Evolutionary conservation across 257 asterid genomes (phyloP).

Genomic region (Capsicum pubescens): DNA sequence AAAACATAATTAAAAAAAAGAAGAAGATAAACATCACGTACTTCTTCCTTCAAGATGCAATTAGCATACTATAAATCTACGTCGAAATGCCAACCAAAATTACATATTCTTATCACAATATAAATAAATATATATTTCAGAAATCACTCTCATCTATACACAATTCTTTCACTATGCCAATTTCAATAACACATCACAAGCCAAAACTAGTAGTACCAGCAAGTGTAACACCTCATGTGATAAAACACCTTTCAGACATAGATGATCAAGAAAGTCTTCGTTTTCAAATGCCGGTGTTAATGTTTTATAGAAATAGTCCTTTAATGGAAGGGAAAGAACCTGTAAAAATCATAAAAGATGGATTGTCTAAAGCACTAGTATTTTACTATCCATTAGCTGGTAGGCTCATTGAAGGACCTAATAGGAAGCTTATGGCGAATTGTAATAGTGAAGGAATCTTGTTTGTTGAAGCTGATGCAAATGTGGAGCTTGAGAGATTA

Average conservation of each 20-base stretch:
- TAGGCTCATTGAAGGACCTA: not conserved
- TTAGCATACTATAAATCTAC: not conserved
- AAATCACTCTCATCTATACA: not conserved
- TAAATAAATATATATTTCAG: not conserved
- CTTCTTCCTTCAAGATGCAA: not conserved
- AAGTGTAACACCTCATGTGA: not conserved
- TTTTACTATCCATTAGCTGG: constrained; percentile 30
- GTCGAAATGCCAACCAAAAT: not conserved
- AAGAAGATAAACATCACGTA: not conserved
- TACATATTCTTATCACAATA: not conserved
- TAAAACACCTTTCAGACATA: not conserved
- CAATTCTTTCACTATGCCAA: not conserved
- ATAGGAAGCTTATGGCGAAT: not conserved
- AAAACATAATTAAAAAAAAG: too few species aligned
- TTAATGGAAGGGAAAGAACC: constrained; percentile 7
- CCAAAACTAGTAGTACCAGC: not conserved
- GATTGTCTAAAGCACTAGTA: constrained; percentile 30
- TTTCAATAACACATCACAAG: not conserved
- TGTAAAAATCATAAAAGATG: constrained; percentile 13
- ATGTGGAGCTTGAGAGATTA: not conserved
- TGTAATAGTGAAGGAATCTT: not conserved
- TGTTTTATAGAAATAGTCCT: not conserved
- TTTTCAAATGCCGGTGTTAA: not conserved
- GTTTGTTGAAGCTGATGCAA: not conserved
- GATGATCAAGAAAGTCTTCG: not conserved